Percentiles rank a stretch among this genome's conserved stretches.
Conservation (phyloP, 140 eudicot genomes). For the Senecio squalidus region DNA sequence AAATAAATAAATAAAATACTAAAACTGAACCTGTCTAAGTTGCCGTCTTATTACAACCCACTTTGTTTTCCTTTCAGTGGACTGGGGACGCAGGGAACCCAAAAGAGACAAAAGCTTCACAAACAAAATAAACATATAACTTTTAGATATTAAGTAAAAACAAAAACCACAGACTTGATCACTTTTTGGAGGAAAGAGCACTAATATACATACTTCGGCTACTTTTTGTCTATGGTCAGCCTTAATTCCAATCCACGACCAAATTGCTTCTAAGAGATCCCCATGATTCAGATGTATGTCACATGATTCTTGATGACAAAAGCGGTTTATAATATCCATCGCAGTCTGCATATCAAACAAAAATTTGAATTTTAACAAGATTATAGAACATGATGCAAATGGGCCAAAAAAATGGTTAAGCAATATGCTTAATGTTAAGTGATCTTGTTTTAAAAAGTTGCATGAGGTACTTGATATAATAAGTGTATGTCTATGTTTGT, state of each 20-base stretch:
- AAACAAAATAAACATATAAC: constrained; percentile 9
- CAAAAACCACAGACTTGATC: background rate
- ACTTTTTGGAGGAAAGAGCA: background rate
- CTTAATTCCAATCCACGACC: constrained; percentile 91
- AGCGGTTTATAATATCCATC: constrained; percentile 52
- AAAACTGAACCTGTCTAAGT: constrained; percentile 73
- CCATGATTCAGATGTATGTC: constrained; percentile 91
- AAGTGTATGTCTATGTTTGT: too few relatives aligned
- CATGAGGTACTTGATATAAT: background rate
- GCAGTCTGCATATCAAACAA: constrained; percentile 51
- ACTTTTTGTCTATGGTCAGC: constrained; percentile 78
- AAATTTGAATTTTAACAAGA: background rate
- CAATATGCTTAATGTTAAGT: background rate
- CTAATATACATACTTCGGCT: constrained; percentile 58
- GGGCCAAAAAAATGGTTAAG: background rate
- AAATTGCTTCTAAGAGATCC: constrained; percentile 76
- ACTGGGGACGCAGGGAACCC: constrained; percentile 87
- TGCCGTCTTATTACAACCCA: constrained; percentile 94
- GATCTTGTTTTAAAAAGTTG: background rate
- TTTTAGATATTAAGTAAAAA: constrained; percentile 10
- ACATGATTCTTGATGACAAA: constrained; percentile 74
- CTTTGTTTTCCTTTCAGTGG: constrained; percentile 80
- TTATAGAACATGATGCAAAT: constrained; percentile 1
- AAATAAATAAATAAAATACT: background rate
- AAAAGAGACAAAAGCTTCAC: constrained; percentile 81